A percentile compares a stretch with the other conserved stretches of the same genome.
These are phyloP conservation scores for Casaregolazyma lundiana DNA, from an alignment of 1,139 yeast species.

Conservation along the genomic window DNA sequence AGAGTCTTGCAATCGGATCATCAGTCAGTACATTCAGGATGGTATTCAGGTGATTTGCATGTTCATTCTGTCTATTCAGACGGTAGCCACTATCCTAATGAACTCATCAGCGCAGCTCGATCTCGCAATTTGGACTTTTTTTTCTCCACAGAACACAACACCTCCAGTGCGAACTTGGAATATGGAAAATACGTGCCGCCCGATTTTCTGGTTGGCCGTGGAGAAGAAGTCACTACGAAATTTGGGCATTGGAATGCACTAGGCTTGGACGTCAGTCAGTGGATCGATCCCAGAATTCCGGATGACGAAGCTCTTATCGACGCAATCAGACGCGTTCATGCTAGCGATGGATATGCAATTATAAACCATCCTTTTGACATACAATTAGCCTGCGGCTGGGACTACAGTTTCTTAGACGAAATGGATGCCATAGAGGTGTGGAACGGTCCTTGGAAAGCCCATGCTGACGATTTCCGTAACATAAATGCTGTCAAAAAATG, in stretches of 20 bases:
- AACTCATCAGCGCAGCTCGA: conserved; percentile 10
- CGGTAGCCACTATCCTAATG: conserved; percentile 13
- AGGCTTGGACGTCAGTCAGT: conserved; percentile 14
- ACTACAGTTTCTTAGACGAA: conserved; percentile 10
- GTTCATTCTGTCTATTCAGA: conserved; percentile 17
- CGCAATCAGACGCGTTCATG: conserved; percentile 13
- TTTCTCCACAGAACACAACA: conserved; percentile 19
- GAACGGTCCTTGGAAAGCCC: conserved; percentile 19
- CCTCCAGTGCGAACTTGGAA: conserved; percentile 15
- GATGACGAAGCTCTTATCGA: conserved; percentile 8
- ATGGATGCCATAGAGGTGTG: conserved; percentile 19
- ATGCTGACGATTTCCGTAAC: conserved; percentile 13
- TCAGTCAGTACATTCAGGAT: neutral
- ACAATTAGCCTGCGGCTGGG: conserved; percentile 15
- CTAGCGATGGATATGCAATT: conserved; percentile 15
- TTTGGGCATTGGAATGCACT: conserved; percentile 20
- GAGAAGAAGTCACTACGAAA: conserved; percentile 18
- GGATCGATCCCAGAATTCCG: conserved; percentile 14
- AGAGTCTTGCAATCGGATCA: neutral
- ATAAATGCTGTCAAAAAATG: conserved; percentile 14
- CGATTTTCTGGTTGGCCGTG: conserved; percentile 16
- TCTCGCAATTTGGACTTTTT: conserved; percentile 14
- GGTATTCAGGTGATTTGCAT: conserved; percentile 20
- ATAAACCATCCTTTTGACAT: conserved; percentile 18
- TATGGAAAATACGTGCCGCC: conserved; percentile 15